A percentile compares a stretch with the other conserved stretches of the same genome.
phyloP scores from a whole-genome alignment of 1,139 yeast genomes.

The Suhomyces guaymorum region DNA sequence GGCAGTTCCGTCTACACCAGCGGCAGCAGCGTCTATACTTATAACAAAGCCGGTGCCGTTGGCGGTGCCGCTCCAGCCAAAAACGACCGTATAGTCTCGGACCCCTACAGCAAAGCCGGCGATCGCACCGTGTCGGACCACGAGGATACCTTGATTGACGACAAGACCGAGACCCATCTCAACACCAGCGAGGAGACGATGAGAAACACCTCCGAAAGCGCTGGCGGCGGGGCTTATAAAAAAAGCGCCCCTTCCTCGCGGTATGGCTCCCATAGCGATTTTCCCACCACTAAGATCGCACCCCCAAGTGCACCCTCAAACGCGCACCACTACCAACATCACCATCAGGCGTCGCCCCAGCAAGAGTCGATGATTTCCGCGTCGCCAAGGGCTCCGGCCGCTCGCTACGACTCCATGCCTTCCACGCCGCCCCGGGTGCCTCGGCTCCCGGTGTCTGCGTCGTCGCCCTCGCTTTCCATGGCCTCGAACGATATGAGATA shows the following conservation, averaged over 20 bases:
- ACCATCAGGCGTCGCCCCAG: no score
- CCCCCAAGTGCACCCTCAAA: no score
- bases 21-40: slow-evolving; percentile 4
- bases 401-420: slow-evolving; percentile 2
- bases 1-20: slow-evolving; percentile 6
- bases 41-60: no score
- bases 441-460: slow-evolving; percentile 9
- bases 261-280: slow-evolving; percentile 2
- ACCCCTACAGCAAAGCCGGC: no score
- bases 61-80: no score
- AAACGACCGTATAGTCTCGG: no score
- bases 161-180: slow-evolving; percentile 6
- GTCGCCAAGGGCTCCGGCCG: not conserved
- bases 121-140: slow-evolving; percentile 18
- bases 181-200: slow-evolving; percentile 9
- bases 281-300: no score
- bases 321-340: no score
- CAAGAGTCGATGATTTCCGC: not conserved
- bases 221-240: no score
- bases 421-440: slow-evolving; percentile 7
- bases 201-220: slow-evolving; percentile 6
- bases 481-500: slow-evolving; percentile 3
- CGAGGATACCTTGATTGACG: slow-evolving; percentile 30
- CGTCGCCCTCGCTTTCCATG: slow-evolving; percentile 15
- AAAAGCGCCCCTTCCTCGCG: not conserved